phyloP scores from a whole-genome alignment of 495 filamentous ascomycete species.

The Jackrogersella multiformis region DNA sequence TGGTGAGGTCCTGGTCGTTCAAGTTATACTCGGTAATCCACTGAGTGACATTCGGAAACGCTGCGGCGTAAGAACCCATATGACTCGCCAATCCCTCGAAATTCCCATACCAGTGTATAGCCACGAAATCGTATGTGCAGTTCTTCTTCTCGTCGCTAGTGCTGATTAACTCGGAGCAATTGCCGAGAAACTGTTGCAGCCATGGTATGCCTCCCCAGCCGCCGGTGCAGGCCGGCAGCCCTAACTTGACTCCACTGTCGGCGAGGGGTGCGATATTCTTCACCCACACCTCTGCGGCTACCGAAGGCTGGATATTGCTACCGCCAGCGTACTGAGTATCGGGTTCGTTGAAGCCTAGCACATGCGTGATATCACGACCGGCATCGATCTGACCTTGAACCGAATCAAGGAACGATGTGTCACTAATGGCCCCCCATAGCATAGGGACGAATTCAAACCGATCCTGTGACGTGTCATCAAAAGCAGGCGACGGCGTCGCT shows the following conservation, averaged over 20 bases:
- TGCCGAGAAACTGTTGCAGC: conserved; percentile 68
- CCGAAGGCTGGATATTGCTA: conserved; percentile 60
- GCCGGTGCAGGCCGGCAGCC: conserved; percentile 68
- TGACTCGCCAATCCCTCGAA: conserved; percentile 78
- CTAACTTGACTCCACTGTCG: conserved; percentile 63
- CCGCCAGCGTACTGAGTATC: conserved; percentile 68
- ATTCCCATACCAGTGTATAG: conserved; percentile 80
- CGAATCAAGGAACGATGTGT: conserved; percentile 64
- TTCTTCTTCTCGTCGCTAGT: conserved; percentile 47
- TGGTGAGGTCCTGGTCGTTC: conserved; percentile 57
- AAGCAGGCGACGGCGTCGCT: conserved; percentile 60
- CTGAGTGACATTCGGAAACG: conserved; percentile 68
- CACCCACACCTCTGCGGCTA: conserved; percentile 72
- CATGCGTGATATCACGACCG: conserved; percentile 68
- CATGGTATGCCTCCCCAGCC: conserved; percentile 65
- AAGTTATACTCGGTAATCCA: conserved; percentile 80
- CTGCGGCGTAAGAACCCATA: conserved; percentile 66
- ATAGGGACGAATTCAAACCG: conserved; percentile 80
- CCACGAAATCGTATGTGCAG: conserved; percentile 76
- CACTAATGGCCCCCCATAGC: conserved; percentile 71
- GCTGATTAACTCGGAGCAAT: conserved; percentile 57
- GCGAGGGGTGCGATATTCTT: conserved; percentile 71
- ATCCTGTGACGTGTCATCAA: conserved; percentile 52
- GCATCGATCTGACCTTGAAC: conserved; percentile 59
- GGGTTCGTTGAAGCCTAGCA: conserved; percentile 80